A percentile compares a stretch with the other conserved stretches of the same genome.
Conservation (phyloP, 306 rosid species). For the Prunus mira region DNA sequence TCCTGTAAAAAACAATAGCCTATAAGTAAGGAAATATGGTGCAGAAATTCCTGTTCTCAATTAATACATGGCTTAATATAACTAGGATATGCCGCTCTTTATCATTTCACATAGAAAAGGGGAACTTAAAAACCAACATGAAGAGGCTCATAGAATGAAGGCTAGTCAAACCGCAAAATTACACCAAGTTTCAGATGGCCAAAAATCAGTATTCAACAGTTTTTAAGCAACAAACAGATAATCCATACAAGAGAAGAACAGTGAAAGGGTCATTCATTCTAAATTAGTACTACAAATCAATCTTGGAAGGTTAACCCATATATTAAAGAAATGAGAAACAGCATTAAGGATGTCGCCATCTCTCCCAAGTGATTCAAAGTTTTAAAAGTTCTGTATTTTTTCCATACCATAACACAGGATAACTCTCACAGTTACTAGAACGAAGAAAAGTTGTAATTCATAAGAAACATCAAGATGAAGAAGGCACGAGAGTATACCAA, state of each 20-base stretch:
- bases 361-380: background rate
- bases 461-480: background rate
- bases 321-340: background rate
- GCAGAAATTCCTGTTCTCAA: background rate
- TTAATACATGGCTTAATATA: background rate
- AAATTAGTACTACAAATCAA: background rate
- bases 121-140: background rate
- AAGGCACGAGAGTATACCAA: background rate
- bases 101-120: background rate
- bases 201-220: background rate
- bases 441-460: background rate
- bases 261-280: background rate
- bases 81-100: background rate
- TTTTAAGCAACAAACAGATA: background rate
- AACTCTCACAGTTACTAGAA: background rate
- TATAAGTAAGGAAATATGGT: background rate
- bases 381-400: background rate
- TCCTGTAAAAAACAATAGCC: slow-evolving; percentile 45
- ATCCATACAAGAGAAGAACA: background rate
- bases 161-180: background rate
- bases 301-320: no score
- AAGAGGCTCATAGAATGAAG: background rate
- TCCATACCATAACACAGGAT: background rate
- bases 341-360: background rate
- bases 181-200: background rate